A percentile compares a stretch with the other conserved stretches of the same genome.
phyloP scores from a whole-genome alignment of 2,329 filamentous ascomycete species.

The Monilinia polystroma region DNA sequence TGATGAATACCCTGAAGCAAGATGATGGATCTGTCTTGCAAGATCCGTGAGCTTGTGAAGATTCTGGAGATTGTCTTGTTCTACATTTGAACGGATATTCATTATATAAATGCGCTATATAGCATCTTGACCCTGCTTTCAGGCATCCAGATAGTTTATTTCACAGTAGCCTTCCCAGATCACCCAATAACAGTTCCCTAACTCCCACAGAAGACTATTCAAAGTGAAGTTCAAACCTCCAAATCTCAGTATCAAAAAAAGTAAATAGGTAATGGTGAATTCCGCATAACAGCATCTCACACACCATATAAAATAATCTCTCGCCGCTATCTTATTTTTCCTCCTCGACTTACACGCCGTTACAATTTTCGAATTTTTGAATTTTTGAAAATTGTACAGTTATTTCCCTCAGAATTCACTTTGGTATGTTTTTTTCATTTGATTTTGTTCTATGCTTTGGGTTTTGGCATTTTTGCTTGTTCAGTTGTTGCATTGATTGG shows the following conservation, averaged over 20 bases:
- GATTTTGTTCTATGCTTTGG: not conserved
- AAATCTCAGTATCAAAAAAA: too few species aligned
- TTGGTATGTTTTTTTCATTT: not conserved
- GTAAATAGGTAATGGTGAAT: too few species aligned
- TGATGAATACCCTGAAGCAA: not conserved
- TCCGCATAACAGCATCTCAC: too few species aligned
- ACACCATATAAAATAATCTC: not conserved
- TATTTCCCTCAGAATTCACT: too few species aligned
- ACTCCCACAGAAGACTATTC: too few species aligned
- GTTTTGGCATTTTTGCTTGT: not conserved
- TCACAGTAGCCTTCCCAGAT: too few species aligned
- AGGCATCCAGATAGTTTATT: too few species aligned
- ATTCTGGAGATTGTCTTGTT: not conserved
- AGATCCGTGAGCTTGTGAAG: slow-evolving; percentile 3
- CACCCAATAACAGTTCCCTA: too few species aligned
- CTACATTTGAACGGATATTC: too few species aligned
- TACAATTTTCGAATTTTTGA: not conserved
- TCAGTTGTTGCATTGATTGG: not conserved
- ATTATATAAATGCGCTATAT: too few species aligned
- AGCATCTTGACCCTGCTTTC: too few species aligned
- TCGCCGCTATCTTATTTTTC: not conserved
- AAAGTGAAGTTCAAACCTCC: not conserved
- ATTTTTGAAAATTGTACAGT: not conserved
- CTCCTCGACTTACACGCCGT: not conserved
- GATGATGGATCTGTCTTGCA: slow-evolving; percentile 20